Evolutionary conservation across 768 basidiomycete species (phyloP).

Genomic region (Mrakia hoshinonis): DNA sequence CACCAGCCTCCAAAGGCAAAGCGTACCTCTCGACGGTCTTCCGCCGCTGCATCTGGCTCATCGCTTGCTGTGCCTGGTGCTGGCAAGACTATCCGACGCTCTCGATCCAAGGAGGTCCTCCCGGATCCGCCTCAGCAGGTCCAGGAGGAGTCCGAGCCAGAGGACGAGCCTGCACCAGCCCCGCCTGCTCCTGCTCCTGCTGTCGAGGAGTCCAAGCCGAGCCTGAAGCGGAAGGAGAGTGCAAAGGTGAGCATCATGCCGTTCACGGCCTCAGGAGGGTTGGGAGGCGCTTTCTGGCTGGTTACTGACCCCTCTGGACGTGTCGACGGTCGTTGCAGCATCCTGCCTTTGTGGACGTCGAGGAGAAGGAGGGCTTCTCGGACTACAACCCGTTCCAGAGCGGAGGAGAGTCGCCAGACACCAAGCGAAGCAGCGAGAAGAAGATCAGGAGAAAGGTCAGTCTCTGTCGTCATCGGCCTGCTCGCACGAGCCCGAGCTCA

Average conservation of each 20-base stretch:
- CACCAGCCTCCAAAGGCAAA: conserved; percentile 10
- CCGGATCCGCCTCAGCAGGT: conserved; percentile 2
- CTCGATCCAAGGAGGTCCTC: background rate
- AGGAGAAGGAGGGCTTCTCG: conserved; percentile 26
- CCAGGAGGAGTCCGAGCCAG: conserved; percentile 17
- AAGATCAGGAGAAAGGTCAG: conserved; percentile 26
- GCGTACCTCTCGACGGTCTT: conserved; percentile 8
- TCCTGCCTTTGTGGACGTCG: conserved; percentile 17
- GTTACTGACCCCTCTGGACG: background rate
- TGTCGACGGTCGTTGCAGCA: background rate
- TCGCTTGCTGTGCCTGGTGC: conserved; percentile 1
- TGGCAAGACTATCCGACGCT: background rate
- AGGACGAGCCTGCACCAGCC: background rate
- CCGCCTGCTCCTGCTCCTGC: background rate
- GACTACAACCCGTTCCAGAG: conserved; percentile 31
- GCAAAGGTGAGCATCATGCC: background rate
- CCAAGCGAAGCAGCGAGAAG: conserved; percentile 8
- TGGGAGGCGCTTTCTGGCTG: background rate
- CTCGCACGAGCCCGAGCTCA: background rate
- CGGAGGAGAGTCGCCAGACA: conserved; percentile 26
- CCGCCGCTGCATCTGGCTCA: background rate
- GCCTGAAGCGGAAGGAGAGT: background rate
- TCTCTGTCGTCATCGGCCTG: background rate
- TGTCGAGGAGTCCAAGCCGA: background rate
- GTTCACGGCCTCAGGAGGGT: background rate